Percentiles rank a stretch among this genome's conserved stretches.
These are phyloP conservation scores for Solanum gracilifrons DNA, from an alignment of 257 asterid species.

Conservation along the genomic window DNA sequence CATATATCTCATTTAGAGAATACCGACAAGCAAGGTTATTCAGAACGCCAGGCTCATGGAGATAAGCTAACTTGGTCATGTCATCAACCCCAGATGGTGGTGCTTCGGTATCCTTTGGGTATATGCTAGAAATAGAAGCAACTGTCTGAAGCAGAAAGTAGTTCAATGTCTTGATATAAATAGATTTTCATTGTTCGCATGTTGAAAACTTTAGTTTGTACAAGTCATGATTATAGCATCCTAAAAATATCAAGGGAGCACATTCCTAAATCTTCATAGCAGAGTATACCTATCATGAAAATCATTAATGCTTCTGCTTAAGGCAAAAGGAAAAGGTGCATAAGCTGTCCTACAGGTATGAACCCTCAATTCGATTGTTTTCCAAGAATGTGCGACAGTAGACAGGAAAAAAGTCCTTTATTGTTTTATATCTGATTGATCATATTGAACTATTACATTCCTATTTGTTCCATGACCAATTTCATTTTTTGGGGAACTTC, in stretches of 20 bases:
- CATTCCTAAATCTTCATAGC: neutral
- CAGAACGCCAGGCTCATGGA: conserved; percentile 87
- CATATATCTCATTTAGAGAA: conserved; percentile 79
- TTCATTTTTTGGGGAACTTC: neutral
- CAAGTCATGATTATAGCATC: neutral
- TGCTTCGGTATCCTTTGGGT: conserved; percentile 88
- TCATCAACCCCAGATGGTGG: conserved; percentile 95
- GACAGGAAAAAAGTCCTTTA: neutral
- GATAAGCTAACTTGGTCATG: conserved; percentile 94
- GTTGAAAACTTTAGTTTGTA: neutral
- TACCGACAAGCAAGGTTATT: conserved; percentile 67
- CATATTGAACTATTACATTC: neutral
- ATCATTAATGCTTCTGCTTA: neutral
- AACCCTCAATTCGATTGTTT: neutral
- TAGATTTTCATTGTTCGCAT: neutral
- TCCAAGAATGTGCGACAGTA: neutral
- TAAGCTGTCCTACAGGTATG: neutral
- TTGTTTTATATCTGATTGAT: neutral
- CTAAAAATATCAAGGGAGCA: neutral
- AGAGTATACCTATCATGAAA: neutral
- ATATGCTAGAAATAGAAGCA: conserved; percentile 74
- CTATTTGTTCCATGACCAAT: neutral
- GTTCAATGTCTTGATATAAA: neutral
- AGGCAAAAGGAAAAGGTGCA: neutral
- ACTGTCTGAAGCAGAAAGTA: conserved; percentile 41